Evolutionary conservation across 257 asterid genomes (phyloP).

Genomic region (Fraxinus pennsylvanica): DNA sequence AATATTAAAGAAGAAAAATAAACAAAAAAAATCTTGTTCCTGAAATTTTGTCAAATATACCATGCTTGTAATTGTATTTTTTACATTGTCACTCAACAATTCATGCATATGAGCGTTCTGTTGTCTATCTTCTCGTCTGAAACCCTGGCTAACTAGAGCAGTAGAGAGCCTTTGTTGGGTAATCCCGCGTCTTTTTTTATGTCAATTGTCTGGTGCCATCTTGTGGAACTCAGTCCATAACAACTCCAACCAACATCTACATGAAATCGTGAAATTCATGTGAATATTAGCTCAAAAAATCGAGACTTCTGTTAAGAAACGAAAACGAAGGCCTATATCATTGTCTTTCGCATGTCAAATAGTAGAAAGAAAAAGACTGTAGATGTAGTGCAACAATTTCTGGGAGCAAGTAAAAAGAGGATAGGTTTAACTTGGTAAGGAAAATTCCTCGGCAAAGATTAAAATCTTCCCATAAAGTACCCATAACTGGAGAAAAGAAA

Average conservation of each 20-base stretch:
- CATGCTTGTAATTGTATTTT: no score
- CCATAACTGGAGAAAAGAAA: background rate
- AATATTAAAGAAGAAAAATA: no score
- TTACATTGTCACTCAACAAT: background rate
- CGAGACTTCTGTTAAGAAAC: no score
- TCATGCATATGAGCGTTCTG: background rate
- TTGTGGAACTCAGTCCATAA: background rate
- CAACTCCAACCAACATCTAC: background rate
- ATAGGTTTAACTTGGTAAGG: background rate
- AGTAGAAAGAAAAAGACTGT: background rate
- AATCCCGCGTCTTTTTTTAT: background rate
- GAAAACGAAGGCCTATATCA: no score
- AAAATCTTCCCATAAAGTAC: no score
- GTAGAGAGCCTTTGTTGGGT: background rate
- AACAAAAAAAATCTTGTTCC: no score
- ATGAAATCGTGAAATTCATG: background rate
- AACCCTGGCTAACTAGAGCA: background rate
- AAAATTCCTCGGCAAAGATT: background rate
- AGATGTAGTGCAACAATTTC: background rate
- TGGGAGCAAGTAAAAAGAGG: background rate
- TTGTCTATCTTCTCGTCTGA: background rate
- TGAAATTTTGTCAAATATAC: no score
- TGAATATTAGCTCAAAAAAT: background rate
- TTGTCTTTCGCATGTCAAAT: background rate
- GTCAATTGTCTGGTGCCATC: background rate